phyloP scores from a whole-genome alignment of 495 filamentous ascomycete species.

The Xylaria nigripes region DNA sequence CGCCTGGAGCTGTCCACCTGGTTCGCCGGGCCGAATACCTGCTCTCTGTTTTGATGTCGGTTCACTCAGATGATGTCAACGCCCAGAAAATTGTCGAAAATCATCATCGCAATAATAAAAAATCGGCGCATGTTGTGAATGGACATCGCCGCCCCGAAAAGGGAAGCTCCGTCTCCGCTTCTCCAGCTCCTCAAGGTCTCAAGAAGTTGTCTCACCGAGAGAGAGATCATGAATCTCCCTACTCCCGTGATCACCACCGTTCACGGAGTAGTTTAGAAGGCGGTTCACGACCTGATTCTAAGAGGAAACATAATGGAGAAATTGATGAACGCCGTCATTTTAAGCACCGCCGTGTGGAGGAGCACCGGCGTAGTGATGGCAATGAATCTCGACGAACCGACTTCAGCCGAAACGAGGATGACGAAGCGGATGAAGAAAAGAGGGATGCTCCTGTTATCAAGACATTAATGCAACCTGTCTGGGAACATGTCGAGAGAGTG shows the following conservation, averaged over 20 bases:
- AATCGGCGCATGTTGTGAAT: constrained; percentile 36
- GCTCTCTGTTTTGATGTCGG: constrained; percentile 77
- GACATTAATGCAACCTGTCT: constrained; percentile 38
- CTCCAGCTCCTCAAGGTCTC: constrained; percentile 44
- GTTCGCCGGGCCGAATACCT: constrained; percentile 93
- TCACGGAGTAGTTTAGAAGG: constrained; percentile 39
- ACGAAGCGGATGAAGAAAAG: constrained; percentile 36
- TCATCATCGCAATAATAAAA: constrained; percentile 80
- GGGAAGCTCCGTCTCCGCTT: constrained; percentile 47
- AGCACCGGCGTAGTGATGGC: constrained; percentile 23
- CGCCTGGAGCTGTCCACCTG: constrained; percentile 90
- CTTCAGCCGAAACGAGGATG: constrained; percentile 28
- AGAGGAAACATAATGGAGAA: constrained; percentile 36
- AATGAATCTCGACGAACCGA: constrained; percentile 11
- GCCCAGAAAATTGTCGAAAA: constrained; percentile 81
- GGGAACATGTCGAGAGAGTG: constrained; percentile 32
- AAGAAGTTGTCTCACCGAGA: constrained; percentile 36
- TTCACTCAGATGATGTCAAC: constrained; percentile 58
- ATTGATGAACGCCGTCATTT: constrained; percentile 26
- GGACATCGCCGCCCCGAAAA: constrained; percentile 44
- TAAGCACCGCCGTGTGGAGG: constrained; percentile 29
- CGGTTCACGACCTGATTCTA: constrained; percentile 36
- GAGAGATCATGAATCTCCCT: constrained; percentile 32
- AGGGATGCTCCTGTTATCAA: constrained; percentile 35
- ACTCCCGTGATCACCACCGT: constrained; percentile 39